These are phyloP conservation scores for Penicillium sp. DNA, from an alignment of 2,329 filamentous ascomycete species.

Conservation along the genomic window DNA sequence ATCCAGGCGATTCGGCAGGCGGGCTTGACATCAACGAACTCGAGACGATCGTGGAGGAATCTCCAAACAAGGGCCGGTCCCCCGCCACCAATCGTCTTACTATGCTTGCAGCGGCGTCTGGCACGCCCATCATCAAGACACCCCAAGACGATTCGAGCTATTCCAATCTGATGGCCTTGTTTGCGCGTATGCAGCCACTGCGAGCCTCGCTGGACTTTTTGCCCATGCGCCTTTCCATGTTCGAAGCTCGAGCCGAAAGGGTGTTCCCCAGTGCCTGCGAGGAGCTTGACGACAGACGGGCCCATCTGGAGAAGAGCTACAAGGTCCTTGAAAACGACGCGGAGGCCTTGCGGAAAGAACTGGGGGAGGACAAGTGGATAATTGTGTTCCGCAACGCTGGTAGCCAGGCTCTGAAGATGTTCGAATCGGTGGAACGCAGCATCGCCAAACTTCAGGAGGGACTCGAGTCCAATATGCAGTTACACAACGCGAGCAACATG, in stretches of 20 bases:
- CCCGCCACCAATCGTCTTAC: slow-evolving; percentile 61
- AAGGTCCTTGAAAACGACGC: slow-evolving; percentile 84
- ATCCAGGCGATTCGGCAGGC: slow-evolving; percentile 50
- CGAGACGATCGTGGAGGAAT: slow-evolving; percentile 88
- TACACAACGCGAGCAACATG: slow-evolving; percentile 64
- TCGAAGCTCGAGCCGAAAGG: slow-evolving; percentile 67
- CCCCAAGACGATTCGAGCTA: slow-evolving; percentile 79
- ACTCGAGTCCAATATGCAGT: slow-evolving; percentile 66
- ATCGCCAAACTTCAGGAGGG: slow-evolving; percentile 74
- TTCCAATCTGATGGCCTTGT: slow-evolving; percentile 78
- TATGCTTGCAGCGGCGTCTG: slow-evolving; percentile 50
- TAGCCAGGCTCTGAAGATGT: slow-evolving; percentile 91
- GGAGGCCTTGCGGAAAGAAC: slow-evolving; percentile 78
- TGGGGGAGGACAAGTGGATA: slow-evolving; percentile 94
- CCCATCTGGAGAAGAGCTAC: slow-evolving; percentile 75
- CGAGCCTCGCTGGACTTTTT: slow-evolving; percentile 90
- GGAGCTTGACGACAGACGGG: slow-evolving; percentile 71
- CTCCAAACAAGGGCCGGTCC: slow-evolving; percentile 53
- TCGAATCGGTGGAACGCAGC: slow-evolving; percentile 86
- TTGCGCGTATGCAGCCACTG: slow-evolving; percentile 91
- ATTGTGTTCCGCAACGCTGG: slow-evolving; percentile 91
- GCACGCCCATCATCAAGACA: slow-evolving; percentile 39
- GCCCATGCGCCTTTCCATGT: slow-evolving; percentile 86
- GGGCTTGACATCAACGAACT: slow-evolving; percentile 77
- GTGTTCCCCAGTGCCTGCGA: slow-evolving; percentile 88